Conservation (phyloP, 1,284 basidiomycete genomes). For the Moniliella sp. region DNA sequence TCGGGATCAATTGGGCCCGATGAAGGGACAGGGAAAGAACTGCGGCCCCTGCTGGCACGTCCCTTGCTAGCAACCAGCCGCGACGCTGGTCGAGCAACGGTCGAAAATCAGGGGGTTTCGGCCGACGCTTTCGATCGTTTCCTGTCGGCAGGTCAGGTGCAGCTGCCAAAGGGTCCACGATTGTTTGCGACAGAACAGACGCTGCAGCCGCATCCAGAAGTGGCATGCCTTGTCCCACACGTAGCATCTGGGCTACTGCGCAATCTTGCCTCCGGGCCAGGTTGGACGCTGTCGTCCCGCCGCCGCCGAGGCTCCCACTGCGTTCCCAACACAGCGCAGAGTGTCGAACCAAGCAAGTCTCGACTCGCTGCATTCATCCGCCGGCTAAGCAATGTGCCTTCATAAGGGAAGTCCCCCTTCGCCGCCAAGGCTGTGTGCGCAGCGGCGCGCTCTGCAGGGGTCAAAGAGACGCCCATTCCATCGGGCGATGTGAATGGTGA, state of each 20-base stretch:
- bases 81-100: too few species aligned
- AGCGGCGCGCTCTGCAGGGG: slow-evolving; percentile 24
- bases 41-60: slow-evolving; percentile 4
- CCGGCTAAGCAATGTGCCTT: slow-evolving; percentile 20
- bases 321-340: slow-evolving; percentile 19
- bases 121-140: too few species aligned
- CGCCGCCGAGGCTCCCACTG: slow-evolving; percentile 15
- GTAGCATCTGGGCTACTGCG: slow-evolving; percentile 29
- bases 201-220: slow-evolving; percentile 21
- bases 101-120: too few species aligned
- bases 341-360: slow-evolving; percentile 16
- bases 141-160: slow-evolving; percentile 11
- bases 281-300: slow-evolving; percentile 15
- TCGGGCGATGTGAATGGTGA: too few species aligned
- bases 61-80: too few species aligned
- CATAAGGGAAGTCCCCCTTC: slow-evolving; percentile 20
- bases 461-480: slow-evolving; percentile 4
- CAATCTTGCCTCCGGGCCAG: slow-evolving; percentile 27
- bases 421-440: slow-evolving; percentile 17
- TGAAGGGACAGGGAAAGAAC: too few species aligned
- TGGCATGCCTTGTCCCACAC: slow-evolving; percentile 26
- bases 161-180: slow-evolving; percentile 11
- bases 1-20: too few species aligned
- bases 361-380: too few species aligned
- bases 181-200: slow-evolving; percentile 19